phyloP scores from a whole-genome alignment of 139 green algal genomes.

The Protoeuglena noctilucae region DNA sequence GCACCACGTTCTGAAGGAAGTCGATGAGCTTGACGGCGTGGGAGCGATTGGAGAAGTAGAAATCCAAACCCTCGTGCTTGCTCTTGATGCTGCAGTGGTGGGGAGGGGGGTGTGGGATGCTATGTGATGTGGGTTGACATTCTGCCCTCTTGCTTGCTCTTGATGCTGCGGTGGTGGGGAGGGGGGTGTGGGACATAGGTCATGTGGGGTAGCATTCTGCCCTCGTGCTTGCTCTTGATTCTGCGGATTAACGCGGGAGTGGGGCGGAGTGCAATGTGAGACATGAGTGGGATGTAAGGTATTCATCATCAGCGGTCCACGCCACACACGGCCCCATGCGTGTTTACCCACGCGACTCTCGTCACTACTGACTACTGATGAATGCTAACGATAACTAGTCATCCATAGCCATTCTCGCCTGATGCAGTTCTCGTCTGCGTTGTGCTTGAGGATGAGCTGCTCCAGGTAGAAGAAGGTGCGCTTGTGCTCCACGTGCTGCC shows the following conservation, averaged over 20 bases:
- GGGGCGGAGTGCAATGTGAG: too few relatives aligned
- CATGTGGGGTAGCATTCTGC: neutral
- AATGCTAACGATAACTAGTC: slow-evolving; percentile 3
- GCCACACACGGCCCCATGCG: too few relatives aligned
- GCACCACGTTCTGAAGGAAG: slow-evolving; percentile 60
- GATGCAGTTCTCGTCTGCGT: slow-evolving; percentile 46
- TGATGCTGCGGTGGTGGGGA: slow-evolving; percentile 41
- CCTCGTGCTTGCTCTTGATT: slow-evolving; percentile 64
- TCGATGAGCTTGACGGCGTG: slow-evolving; percentile 88
- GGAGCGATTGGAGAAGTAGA: slow-evolving; percentile 71
- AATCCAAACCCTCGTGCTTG: slow-evolving; percentile 67
- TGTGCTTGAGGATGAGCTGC: slow-evolving; percentile 93
- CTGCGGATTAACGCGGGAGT: too few relatives aligned
- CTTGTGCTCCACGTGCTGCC: slow-evolving; percentile 95
- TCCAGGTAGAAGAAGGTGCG: slow-evolving; percentile 97
- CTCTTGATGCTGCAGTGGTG: neutral
- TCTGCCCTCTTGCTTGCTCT: slow-evolving; percentile 46
- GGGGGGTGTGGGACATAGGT: neutral
- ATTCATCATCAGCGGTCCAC: too few relatives aligned
- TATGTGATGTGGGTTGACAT: neutral
- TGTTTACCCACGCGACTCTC: too few relatives aligned
- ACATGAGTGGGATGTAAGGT: too few relatives aligned
- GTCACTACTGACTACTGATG: too few relatives aligned
- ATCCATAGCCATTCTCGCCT: slow-evolving; percentile 8
- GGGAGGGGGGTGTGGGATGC: neutral